Base-by-base conservation (phyloP, 2,329 filamentous ascomycete species). In the Clonostachys chloroleuca region DNA sequence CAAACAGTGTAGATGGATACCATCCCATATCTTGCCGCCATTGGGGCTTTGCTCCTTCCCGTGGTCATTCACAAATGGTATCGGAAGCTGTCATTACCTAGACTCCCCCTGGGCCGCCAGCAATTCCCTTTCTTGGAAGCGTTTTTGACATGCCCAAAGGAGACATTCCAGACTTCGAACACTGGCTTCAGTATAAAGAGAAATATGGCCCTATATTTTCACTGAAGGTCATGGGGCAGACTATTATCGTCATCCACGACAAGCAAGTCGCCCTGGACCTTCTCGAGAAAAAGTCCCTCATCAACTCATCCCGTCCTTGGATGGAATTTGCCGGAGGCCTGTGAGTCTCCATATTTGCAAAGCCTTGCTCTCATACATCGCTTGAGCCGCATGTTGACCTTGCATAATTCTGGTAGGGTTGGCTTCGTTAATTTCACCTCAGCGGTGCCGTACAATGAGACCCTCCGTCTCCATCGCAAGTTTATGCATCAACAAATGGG, bases 121-220 rank as follows among this genome's bases (percentile, higher is more conserved):
- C 61, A 1, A 52, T 70, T 9, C 69, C 72, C 0, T 42, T 77
- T 3, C 40, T 78, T 13, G 74, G 74, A 8, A 78, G 77, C 51
- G 48, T 76, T 10, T 55, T 56, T 4, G 73, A 77, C 50, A 52
- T 75, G n/a, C 74, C 74, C 1, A 55, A 62, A 1, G 44, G 52
- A 1, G 59, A 56, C 5, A 45, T 43, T 12, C 57, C 55, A 3
- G 64, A 67, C 34, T 63, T 54, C 50, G 50, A 59, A 34, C 60
- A 68, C 46, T 69, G 64, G 65, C 42, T 65, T 3, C 54, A 60
- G 40, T 59, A 63, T 44, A 68, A 65, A 37, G 59, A 69, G 3
- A 30, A 50, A 9, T 64, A 64, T 45, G 61, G 61, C 2, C 54
- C 54, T 2, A 49, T 61, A 14, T 59, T 62, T 44, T 56, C 54